Evolutionary conservation across 257 asterid species (phyloP).

Genomic region (Solanum paucissectum): DNA sequence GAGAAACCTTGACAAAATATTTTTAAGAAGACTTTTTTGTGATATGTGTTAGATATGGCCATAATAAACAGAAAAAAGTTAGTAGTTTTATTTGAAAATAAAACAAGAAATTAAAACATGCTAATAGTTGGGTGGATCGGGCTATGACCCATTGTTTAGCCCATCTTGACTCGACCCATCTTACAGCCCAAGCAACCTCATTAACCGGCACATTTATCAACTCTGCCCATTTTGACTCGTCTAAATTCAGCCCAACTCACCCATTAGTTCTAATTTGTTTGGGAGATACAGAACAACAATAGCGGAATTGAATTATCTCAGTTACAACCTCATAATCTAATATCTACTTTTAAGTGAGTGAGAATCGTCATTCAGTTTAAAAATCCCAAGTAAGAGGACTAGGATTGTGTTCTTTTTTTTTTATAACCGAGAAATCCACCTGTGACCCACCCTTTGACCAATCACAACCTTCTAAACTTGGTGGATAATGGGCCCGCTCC

Average conservation of each 20-base stretch:
- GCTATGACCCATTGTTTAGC: background rate
- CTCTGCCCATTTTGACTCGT: background rate
- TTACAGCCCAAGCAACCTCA: background rate
- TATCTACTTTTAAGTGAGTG: background rate
- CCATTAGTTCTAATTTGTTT: background rate
- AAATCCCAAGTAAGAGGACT: background rate
- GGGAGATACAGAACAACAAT: background rate
- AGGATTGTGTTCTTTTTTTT: too few relatives aligned
- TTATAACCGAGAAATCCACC: too few relatives aligned
- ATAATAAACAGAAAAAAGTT: background rate
- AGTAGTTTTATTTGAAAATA: background rate
- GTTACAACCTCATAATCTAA: background rate
- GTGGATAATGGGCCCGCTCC: too few relatives aligned
- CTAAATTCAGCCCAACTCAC: background rate
- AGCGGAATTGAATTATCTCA: background rate
- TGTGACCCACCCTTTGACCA: too few relatives aligned
- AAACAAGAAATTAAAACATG: background rate
- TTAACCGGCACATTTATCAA: background rate
- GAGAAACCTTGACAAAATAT: background rate
- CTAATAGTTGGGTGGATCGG: background rate
- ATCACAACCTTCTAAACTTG: too few relatives aligned
- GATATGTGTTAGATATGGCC: background rate
- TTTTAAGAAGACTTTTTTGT: background rate
- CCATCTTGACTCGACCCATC: background rate
- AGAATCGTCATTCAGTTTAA: background rate